These are phyloP conservation scores for Logfia minima DNA, from an alignment of 129 eudicot genomes.

Conservation along the genomic window DNA sequence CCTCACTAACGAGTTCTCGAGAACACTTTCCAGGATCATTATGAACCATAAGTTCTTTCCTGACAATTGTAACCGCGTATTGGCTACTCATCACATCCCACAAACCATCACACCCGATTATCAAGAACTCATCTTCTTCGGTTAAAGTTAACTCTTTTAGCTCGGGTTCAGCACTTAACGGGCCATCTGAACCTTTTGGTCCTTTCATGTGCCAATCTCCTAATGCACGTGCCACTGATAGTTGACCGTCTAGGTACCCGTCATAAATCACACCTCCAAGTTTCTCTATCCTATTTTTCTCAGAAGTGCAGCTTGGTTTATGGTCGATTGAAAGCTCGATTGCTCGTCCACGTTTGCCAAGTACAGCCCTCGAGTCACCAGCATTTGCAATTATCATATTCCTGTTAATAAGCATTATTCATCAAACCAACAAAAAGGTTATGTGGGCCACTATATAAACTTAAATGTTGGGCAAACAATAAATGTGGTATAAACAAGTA, in stretches of 20 bases:
- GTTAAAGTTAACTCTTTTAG: conserved; percentile 54
- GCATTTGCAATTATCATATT: conserved; percentile 83
- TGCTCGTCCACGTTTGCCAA: conserved; percentile 87
- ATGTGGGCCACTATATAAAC: not conserved
- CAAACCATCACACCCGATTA: conserved; percentile 82
- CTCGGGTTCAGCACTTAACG: conserved; percentile 80
- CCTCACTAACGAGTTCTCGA: conserved; percentile 64
- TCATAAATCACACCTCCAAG: conserved; percentile 79
- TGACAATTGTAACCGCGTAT: conserved; percentile 74
- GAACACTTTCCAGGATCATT: conserved; percentile 78
- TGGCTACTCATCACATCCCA: conserved; percentile 97
- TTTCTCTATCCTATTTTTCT: conserved; percentile 65
- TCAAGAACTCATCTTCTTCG: conserved; percentile 84
- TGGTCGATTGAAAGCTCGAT: conserved; percentile 80
- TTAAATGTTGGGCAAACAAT: too few species aligned
- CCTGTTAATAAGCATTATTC: conserved; percentile 33
- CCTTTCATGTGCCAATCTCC: conserved; percentile 98
- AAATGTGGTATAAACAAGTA: not conserved
- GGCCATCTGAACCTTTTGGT: conserved; percentile 62
- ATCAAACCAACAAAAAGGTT: not conserved
- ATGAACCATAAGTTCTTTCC: conserved; percentile 76
- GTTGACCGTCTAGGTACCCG: conserved; percentile 80
- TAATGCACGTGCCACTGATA: conserved; percentile 86
- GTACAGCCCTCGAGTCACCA: conserved; percentile 88
- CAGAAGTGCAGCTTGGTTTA: conserved; percentile 81